These are phyloP conservation scores for Catharanthus roseus DNA, from an alignment of 257 asterid species.

Conservation along the genomic window DNA sequence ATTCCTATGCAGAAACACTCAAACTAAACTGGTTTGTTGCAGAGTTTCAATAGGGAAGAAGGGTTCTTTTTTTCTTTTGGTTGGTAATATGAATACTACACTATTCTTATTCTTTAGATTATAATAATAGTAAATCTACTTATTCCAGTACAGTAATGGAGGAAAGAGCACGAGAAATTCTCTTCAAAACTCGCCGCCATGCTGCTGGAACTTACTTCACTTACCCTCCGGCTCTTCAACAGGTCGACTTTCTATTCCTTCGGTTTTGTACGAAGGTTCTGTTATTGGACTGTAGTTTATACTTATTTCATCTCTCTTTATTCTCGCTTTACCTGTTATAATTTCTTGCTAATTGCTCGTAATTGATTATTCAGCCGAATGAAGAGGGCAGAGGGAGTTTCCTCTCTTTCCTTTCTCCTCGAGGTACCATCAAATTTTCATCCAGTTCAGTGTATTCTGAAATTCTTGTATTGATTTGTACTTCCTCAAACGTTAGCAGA, in stretches of 20 bases:
- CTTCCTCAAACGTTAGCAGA: background rate
- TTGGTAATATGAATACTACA: too few relatives aligned
- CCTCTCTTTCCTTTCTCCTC: constrained; percentile 55
- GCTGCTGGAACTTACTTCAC: constrained; percentile 71
- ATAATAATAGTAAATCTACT: too few relatives aligned
- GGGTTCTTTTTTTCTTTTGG: too few relatives aligned
- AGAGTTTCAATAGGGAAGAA: too few relatives aligned
- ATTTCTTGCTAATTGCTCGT: constrained; percentile 15
- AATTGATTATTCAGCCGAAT: constrained; percentile 37
- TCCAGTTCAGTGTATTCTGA: background rate
- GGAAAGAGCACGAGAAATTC: constrained; percentile 38
- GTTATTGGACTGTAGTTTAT: background rate
- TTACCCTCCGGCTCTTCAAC: constrained; percentile 65
- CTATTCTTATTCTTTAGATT: too few relatives aligned
- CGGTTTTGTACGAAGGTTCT: constrained; percentile 1
- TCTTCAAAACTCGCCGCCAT: constrained; percentile 71
- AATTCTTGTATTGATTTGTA: background rate
- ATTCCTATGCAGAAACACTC: too few relatives aligned
- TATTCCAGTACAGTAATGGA: constrained; percentile 28
- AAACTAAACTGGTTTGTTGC: too few relatives aligned
- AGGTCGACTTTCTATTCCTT: constrained; percentile 30
- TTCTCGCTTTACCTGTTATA: constrained; percentile 4
- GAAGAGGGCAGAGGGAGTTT: constrained; percentile 49
- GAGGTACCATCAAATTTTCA: constrained; percentile 46
- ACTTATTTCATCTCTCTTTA: background rate